Base-by-base conservation (phyloP, 306 rosid species). In the Lithocarpus polystachyus region DNA sequence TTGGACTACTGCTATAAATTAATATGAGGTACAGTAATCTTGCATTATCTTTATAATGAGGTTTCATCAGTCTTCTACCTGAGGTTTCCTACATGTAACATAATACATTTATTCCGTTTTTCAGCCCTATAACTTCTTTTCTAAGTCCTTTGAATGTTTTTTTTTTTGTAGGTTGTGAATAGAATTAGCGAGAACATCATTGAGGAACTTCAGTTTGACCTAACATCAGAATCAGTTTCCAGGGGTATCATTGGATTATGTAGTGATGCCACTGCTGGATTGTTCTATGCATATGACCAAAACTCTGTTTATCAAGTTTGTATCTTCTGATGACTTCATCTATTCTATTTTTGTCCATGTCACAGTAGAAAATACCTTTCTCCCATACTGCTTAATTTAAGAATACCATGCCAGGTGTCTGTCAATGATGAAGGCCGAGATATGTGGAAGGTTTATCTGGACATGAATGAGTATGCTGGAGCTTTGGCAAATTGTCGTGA, bases 391-490 rank as follows among this genome's bases (percentile, higher is more conserved):
- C 55, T 75, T 77, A 72, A 75, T 87, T 45, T 84, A 84, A 82
- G 79, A 62, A 77, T 82, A 77, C 60, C 57, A 84, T 62, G 79
- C 68, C 24, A 94, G 99, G 98, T 95, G 77, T 92, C 98, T 76
- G 86, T 95, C 81, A 92, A 91, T 78, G 99, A 95, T 81, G 98
- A 95, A 87, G 97, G 99, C 75, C 87, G 81, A 79, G 99, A 89
- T 84, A 95, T 95, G 99, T 95, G 99, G 98, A 92, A 95, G 88
- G 98, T 95, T 76, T 91, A 92, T 86, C 86, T 95, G 82, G 95
- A 95, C 90, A 90, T 95, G 99, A 89, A 89, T 65, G 99, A 92
- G 76, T 92, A 91, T 78, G 91, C 98, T 68, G 98, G 95, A 77
- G 89, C 99, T 81, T 86, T 95, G 75, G 93, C 93, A 74, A 91